Base-by-base conservation (phyloP, 768 basidiomycete genomes). In the Rhizopogon sp. region DNA sequence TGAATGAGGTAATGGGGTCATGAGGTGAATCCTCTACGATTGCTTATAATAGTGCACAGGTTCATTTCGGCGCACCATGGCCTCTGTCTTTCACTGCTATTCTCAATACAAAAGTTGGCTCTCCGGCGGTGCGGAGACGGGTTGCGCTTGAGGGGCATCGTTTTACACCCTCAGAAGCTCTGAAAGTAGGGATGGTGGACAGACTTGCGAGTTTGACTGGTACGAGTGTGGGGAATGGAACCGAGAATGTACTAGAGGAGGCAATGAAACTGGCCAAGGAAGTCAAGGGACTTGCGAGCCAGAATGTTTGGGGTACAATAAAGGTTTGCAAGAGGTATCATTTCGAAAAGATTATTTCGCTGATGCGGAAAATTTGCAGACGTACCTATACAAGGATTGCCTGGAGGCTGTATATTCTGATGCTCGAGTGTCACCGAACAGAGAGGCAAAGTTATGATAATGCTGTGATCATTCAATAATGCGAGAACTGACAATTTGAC, bases 61-160 rank as follows among this genome's bases (percentile, higher is more conserved):
- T 93, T 42, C 84, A 87, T 64, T 93, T 95, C 62, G 91, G 90
- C 50, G 90, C 92, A 8, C 74, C 82, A 0, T 85, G 89, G 77
- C 93, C 93, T 0, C 74, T 80, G 45, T 86, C 86, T 0, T 83
- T 95, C 61, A 74, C 82, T 0, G 77, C 80, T 3, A 67, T 94
- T 45, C 66, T 89, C 25, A 75, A 75, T 7, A 79, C 80, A 25
- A 93, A 92, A 61, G 71, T 90, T 6, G 77, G 83, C 7, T 76
- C 83, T 60, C 78, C 78, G 14, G 70, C 70, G 25, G 61, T 84
- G 10, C 77, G 83, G 7, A 84, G 90, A 49, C 87, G 88, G 62
- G 83, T 93, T 42, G 82, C 84, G 11, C 74, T 95, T 2, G 90
- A 92, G 61, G 93, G 89, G 0, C 79, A 90, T 62, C 79, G 88